These are phyloP conservation scores for Tolypocladium tropicale DNA, from an alignment of 2,329 filamentous ascomycete genomes.

Conservation along the genomic window DNA sequence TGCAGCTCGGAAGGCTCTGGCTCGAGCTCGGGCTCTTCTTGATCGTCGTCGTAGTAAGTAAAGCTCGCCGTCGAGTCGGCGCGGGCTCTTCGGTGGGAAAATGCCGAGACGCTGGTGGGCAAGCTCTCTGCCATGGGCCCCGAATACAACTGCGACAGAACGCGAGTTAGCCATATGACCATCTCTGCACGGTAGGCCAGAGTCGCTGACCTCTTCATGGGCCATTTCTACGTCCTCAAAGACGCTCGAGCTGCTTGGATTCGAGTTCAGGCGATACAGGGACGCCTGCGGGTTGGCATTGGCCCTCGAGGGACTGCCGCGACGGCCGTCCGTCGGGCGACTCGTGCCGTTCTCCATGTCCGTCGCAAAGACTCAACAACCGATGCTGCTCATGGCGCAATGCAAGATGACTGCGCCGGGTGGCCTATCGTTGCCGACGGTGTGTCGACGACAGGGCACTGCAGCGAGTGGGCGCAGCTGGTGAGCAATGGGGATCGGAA, in stretches of 20 bases:
- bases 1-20: constrained; percentile 18
- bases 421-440: not conserved
- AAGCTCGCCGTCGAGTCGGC: constrained; percentile 84
- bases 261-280: constrained; percentile 54
- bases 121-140: constrained; percentile 92
- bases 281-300: constrained; percentile 1
- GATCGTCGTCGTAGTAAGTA: constrained; percentile 72
- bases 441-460: not conserved
- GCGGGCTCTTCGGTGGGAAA: constrained; percentile 71
- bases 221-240: constrained; percentile 98
- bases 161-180: not conserved
- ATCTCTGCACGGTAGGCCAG: not conserved
- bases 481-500: not conserved
- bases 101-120: constrained; percentile 88
- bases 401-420: not conserved
- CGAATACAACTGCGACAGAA: constrained; percentile 58
- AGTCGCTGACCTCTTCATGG: constrained; percentile 64
- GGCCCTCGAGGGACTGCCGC: not conserved
- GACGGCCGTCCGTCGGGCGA: not conserved
- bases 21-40: constrained; percentile 3
- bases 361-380: not conserved
- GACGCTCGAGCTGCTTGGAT: constrained; percentile 67
- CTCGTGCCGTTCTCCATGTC: constrained; percentile 3
- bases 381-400: not conserved
- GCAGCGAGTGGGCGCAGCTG: not conserved